Evolutionary conservation across 371 early-diverging fungal species (phyloP).

Genomic region (Synchytrium microbalum): DNA sequence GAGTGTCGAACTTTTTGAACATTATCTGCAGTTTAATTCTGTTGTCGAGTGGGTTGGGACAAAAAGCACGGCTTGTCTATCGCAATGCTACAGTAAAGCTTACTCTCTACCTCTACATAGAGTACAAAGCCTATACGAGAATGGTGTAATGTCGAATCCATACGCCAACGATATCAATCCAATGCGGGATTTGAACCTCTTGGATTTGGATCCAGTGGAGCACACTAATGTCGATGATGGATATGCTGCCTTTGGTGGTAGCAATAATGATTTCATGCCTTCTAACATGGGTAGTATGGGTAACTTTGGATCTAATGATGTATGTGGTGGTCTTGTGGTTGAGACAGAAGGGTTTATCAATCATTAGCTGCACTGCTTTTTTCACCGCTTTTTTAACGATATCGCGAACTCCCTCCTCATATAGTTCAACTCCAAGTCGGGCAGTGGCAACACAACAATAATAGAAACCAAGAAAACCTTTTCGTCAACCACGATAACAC

Average conservation of each 20-base stretch:
- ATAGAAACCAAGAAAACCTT: neutral
- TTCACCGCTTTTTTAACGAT: neutral
- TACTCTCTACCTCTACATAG: slow-evolving; percentile 4
- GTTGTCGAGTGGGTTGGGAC: neutral
- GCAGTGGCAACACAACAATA: neutral
- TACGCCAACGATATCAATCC: slow-evolving; percentile 13
- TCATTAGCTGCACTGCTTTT: neutral
- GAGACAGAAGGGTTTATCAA: neutral
- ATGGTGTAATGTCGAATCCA: slow-evolving; percentile 18
- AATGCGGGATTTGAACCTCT: neutral
- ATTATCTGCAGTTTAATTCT: neutral
- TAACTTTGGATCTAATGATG: neutral
- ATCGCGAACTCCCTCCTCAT: neutral
- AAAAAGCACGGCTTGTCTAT: neutral
- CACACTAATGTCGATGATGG: slow-evolving; percentile 9
- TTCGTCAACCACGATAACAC: no score
- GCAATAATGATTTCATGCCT: slow-evolving; percentile 2
- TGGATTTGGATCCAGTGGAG: slow-evolving; percentile 1
- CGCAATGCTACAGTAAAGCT: neutral
- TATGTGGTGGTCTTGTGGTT: slow-evolving; percentile 3
- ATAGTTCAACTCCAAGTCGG: no score
- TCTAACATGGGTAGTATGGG: neutral
- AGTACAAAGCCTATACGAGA: slow-evolving; percentile 8
- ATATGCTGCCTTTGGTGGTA: slow-evolving; percentile 8
- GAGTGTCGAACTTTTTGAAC: slow-evolving; percentile 3